phyloP scores from a whole-genome alignment of 2,329 filamentous ascomycete species.

The Chrysoporthe puriensis region DNA sequence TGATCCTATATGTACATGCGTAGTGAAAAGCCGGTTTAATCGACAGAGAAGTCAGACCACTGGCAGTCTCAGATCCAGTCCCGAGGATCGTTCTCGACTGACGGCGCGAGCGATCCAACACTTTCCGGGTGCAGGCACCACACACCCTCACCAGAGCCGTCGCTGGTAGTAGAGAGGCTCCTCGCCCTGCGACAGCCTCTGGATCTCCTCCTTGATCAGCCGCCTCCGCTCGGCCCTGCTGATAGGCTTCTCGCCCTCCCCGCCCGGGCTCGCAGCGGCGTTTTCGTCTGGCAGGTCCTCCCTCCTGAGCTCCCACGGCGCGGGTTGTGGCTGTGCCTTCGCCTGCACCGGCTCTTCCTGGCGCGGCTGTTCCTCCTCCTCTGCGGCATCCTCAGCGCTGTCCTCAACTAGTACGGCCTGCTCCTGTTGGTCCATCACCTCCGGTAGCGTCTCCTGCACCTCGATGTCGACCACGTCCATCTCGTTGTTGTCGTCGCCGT shows the following conservation, averaged over 20 bases:
- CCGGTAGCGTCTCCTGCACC: constrained; percentile 27
- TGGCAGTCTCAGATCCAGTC: not conserved
- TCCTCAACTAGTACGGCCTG: constrained; percentile 17
- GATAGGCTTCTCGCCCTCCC: constrained; percentile 50
- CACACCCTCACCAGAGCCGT: constrained; percentile 50
- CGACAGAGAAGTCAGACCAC: not conserved
- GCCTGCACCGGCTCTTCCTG: not conserved
- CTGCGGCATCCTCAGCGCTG: constrained; percentile 5
- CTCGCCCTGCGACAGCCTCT: constrained; percentile 49
- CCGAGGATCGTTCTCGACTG: not conserved
- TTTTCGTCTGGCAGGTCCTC: constrained; percentile 14
- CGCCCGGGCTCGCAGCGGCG: constrained; percentile 41
- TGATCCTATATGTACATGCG: constrained; percentile 2
- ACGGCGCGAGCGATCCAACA: not conserved
- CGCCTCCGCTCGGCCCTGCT: constrained; percentile 57
- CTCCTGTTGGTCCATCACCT: constrained; percentile 29
- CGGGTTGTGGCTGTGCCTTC: constrained; percentile 9
- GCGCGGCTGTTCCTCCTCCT: not conserved
- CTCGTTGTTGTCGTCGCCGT: constrained; percentile 30
- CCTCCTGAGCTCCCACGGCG: constrained; percentile 25
- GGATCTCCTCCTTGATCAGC: constrained; percentile 62
- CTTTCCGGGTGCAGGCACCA: not conserved
- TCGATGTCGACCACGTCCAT: constrained; percentile 25
- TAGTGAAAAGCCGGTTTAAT: not conserved
- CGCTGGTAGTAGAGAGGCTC: constrained; percentile 58